Conservation (phyloP, 495 filamentous ascomycete species). For the Aspergillus ostianus region DNA sequence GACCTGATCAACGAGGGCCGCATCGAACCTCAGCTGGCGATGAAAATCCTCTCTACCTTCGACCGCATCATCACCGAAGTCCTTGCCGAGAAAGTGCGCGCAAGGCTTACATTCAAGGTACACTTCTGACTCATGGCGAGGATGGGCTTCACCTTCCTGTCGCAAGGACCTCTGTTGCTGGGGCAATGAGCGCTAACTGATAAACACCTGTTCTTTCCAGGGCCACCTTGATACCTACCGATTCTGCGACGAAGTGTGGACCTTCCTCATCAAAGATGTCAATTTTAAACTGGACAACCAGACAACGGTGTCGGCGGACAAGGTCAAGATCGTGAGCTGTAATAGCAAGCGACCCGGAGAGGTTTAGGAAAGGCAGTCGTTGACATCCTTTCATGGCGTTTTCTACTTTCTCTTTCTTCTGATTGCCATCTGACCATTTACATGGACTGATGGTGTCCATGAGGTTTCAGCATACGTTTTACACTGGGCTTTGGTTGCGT, state of each 20-base stretch:
- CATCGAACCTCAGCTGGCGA: constrained; percentile 96
- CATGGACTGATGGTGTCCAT: background rate
- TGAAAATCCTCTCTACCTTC: constrained; percentile 94
- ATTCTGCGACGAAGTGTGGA: constrained; percentile 99
- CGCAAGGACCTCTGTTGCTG: background rate
- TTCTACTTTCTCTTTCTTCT: constrained; percentile 18
- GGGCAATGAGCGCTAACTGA: constrained; percentile 15
- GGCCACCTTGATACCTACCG: constrained; percentile 98
- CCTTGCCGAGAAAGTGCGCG: constrained; percentile 84
- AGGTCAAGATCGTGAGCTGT: constrained; percentile 97
- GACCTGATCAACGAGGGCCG: constrained; percentile 87
- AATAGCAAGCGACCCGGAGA: constrained; percentile 83
- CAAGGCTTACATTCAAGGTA: constrained; percentile 95
- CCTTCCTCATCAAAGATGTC: constrained; percentile 97
- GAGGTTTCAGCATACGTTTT: background rate
- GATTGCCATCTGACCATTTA: background rate
- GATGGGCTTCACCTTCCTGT: background rate
- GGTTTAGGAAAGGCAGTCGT: constrained; percentile 29
- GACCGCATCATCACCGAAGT: constrained; percentile 87
- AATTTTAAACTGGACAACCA: constrained; percentile 93
- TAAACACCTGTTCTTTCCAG: constrained; percentile 41
- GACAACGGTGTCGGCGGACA: constrained; percentile 63
- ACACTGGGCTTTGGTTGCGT: background rate
- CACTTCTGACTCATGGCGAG: constrained; percentile 1
- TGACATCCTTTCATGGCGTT: constrained; percentile 3